phyloP scores from a whole-genome alignment of 1,284 basidiomycete genomes.

The Leccinum proximum region DNA sequence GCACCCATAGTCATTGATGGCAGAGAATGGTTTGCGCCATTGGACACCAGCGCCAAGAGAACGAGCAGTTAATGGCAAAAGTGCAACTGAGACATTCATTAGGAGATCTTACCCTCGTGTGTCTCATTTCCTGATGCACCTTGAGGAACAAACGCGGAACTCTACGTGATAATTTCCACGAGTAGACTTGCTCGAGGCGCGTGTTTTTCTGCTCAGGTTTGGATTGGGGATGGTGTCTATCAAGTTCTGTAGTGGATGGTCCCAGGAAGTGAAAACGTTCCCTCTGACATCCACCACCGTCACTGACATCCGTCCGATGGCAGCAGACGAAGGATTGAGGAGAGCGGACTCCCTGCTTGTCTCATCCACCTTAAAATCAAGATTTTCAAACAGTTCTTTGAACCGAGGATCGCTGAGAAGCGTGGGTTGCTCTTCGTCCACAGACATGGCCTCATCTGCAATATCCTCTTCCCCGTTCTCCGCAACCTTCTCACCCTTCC shows the following conservation, averaged over 20 bases:
- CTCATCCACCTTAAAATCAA: constrained; percentile 78
- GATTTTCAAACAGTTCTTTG: constrained; percentile 90
- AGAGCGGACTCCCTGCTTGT: constrained; percentile 84
- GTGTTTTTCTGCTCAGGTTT: constrained; percentile 45
- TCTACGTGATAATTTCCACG: constrained; percentile 1
- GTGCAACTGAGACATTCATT: too few relatives aligned
- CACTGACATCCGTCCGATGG: too few relatives aligned
- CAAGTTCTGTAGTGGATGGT: constrained; percentile 38
- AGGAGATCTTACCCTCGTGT: too few relatives aligned
- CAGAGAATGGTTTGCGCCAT: too few relatives aligned
- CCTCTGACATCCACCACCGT: constrained; percentile 39
- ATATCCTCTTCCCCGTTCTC: constrained; percentile 34
- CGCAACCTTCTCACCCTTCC: constrained; percentile 32
- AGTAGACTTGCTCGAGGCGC: constrained; percentile 43
- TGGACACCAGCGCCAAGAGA: too few relatives aligned
- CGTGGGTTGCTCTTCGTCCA: constrained; percentile 37
- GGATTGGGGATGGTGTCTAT: constrained; percentile 45
- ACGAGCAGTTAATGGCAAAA: too few relatives aligned
- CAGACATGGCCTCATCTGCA: constrained; percentile 40
- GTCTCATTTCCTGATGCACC: too few relatives aligned
- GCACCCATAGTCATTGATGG: too few relatives aligned
- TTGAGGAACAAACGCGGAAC: too few relatives aligned
- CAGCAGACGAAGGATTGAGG: constrained; percentile 81
- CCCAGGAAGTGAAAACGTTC: constrained; percentile 19
- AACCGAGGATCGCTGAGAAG: constrained; percentile 91